Base-by-base conservation (phyloP, 2,329 filamentous ascomycete genomes). In the Thermothelomyces thermophilus region DNA sequence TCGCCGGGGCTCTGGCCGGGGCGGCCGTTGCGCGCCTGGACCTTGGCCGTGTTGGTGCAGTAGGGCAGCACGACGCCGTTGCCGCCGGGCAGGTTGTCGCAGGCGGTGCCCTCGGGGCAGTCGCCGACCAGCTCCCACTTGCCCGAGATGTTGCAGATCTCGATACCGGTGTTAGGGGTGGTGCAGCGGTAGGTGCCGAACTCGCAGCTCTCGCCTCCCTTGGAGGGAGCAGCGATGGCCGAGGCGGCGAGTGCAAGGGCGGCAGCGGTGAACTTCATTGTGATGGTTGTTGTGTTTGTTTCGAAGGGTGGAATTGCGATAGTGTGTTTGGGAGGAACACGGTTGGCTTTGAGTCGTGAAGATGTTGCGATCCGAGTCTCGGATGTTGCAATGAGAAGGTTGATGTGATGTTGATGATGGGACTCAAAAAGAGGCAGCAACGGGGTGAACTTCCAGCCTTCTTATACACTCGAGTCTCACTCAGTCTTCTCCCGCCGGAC, bases 131-230 rank as follows among this genome's bases (percentile, higher is more conserved):
- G 54, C 52, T 57, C 46, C 58, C 60, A 63, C 14, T 48, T 16
- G 51, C 49, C 50, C 0, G 34, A 2, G n/a, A 62, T 34, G 56
- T 60, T 28, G 54, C 60, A 63, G 51, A 63, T 52, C 53, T 62
- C 51, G 51, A 63, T 61, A 46, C 57, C 59, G 2, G 50, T 52
- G 52, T 50, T 52, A 48, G 57, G 51, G 28, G 24, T 46, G 17
- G 54, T 57, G 58, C 60, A 63, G 30, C 54, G 53, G 48, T 63
- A 63, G 39, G 50, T 59, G 56, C 60, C 60, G 41, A 62, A 61
- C 2, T 42, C 55, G 56, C 60, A 62, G 16, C 37, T 20, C 24
- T 52, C 48, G 43, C 20, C 35, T 46, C 47, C 45, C 36, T 43
- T 41, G 2, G 46, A 26, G 33, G 54, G 54, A 16, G 51, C 48